Evolutionary conservation across 2,329 filamentous ascomycete species (phyloP).

Genomic region (Talaromyces sp.): DNA sequence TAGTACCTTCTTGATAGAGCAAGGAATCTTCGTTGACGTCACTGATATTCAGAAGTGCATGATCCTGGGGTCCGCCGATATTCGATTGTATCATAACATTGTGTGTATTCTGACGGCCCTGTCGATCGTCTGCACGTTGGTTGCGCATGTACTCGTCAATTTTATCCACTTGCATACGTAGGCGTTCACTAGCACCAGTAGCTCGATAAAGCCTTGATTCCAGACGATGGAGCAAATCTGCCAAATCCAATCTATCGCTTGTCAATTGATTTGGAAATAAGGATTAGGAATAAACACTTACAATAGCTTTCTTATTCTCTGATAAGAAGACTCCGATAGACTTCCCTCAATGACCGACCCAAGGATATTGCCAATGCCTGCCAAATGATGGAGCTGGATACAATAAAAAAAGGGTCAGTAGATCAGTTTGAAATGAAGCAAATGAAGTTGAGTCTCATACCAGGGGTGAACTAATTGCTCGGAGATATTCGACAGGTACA

Average conservation of each 20-base stretch:
- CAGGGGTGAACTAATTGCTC: constrained; percentile 49
- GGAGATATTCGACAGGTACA: constrained; percentile 45
- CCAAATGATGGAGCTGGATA: constrained; percentile 46
- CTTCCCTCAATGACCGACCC: constrained; percentile 46
- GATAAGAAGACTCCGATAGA: constrained; percentile 43
- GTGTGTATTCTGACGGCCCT: constrained; percentile 16
- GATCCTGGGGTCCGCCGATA: neutral
- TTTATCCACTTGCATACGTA: constrained; percentile 41
- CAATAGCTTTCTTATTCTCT: constrained; percentile 41
- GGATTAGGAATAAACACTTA: constrained; percentile 13
- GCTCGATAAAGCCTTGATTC: constrained; percentile 42
- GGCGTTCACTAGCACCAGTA: constrained; percentile 38
- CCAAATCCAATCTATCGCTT: constrained; percentile 31
- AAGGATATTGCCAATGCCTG: constrained; percentile 50
- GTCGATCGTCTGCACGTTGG: neutral
- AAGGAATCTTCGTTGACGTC: neutral
- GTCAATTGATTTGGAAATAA: neutral
- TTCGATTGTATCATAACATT: constrained; percentile 12
- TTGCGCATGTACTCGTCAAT: constrained; percentile 46
- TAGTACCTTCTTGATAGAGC: neutral
- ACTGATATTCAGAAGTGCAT: neutral
- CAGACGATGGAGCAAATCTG: constrained; percentile 45
- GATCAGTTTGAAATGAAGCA: neutral
- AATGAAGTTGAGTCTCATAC: constrained; percentile 17
- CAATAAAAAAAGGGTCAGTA: neutral